phyloP scores from a whole-genome alignment of 164 flowering plant genomes.

The Liriodendron chinense region DNA sequence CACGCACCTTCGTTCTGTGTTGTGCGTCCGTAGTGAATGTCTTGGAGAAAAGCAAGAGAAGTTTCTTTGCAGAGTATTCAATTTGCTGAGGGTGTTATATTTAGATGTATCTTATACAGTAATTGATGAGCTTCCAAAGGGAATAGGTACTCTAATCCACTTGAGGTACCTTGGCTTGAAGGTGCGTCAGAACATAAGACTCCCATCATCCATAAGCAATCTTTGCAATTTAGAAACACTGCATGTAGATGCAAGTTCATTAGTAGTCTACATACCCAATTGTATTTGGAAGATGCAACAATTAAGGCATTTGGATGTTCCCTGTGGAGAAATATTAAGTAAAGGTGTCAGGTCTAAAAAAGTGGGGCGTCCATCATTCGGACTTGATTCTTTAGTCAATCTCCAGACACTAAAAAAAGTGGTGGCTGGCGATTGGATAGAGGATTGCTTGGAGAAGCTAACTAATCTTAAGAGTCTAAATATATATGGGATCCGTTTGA shows the following conservation, averaged over 20 bases:
- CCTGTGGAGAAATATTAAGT: too few relatives aligned
- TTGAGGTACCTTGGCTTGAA: background rate
- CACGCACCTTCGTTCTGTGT: background rate
- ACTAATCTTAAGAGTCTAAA: background rate
- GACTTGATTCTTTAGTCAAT: background rate
- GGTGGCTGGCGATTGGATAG: background rate
- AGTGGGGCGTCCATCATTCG: background rate
- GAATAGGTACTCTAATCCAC: background rate
- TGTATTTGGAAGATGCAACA: background rate
- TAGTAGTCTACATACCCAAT: background rate
- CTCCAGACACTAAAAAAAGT: background rate
- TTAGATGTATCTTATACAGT: background rate
- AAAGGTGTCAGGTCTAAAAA: too few relatives aligned
- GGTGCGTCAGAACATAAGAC: too few relatives aligned
- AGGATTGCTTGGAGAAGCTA: background rate
- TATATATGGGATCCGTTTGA: background rate
- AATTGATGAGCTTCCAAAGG: background rate
- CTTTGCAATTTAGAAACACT: background rate
- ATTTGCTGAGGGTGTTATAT: background rate
- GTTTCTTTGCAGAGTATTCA: background rate
- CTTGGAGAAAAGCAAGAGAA: too few relatives aligned
- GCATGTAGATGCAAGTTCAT: background rate
- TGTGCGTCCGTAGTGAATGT: background rate
- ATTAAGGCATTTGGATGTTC: background rate
- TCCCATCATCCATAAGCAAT: constrained; percentile 1